phyloP scores from a whole-genome alignment of 441 rosid genomes.

The Pelargonium myrrhifolium region DNA sequence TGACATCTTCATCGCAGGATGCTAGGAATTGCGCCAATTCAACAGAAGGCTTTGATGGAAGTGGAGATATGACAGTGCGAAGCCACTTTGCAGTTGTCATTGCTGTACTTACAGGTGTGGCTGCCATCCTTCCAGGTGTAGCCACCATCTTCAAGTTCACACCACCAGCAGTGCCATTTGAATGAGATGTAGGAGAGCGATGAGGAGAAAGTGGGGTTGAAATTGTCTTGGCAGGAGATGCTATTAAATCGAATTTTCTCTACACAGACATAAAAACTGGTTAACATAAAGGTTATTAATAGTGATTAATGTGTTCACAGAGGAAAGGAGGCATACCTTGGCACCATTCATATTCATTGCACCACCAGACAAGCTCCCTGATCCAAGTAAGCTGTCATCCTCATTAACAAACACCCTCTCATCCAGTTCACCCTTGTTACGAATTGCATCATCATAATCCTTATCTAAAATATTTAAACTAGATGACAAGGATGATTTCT shows the following conservation, averaged over 20 bases:
- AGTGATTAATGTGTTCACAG: background rate
- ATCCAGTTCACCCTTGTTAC: slow-evolving; percentile 62
- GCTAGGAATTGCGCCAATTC: slow-evolving; percentile 62
- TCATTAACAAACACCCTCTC: slow-evolving; percentile 80
- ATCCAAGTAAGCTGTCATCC: slow-evolving; percentile 70
- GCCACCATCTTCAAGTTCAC: slow-evolving; percentile 48
- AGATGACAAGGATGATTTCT: slow-evolving; percentile 55
- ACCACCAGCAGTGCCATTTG: slow-evolving; percentile 42
- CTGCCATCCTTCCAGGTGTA: slow-evolving; percentile 81
- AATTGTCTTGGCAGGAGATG: slow-evolving; percentile 72
- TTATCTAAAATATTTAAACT: slow-evolving; percentile 58
- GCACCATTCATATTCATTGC: slow-evolving; percentile 43
- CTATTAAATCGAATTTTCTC: slow-evolving; percentile 68
- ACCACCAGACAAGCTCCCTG: slow-evolving; percentile 76
- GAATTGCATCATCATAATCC: slow-evolving; percentile 59
- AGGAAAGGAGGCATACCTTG: slow-evolving; percentile 39
- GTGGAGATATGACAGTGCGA: slow-evolving; percentile 65
- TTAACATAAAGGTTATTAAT: background rate
- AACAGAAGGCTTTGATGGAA: slow-evolving; percentile 66
- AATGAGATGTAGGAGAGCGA: slow-evolving; percentile 59
- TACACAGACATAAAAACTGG: slow-evolving; percentile 14
- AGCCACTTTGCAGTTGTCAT: slow-evolving; percentile 99
- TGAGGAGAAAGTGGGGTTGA: slow-evolving; percentile 76
- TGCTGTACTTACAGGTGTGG: background rate
- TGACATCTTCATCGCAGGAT: slow-evolving; percentile 77